Evolutionary conservation across 306 rosid genomes (phyloP), one percentile per base, ranked within the genome.

Genomic region (Sphenostylis stenocarpa): DNA sequence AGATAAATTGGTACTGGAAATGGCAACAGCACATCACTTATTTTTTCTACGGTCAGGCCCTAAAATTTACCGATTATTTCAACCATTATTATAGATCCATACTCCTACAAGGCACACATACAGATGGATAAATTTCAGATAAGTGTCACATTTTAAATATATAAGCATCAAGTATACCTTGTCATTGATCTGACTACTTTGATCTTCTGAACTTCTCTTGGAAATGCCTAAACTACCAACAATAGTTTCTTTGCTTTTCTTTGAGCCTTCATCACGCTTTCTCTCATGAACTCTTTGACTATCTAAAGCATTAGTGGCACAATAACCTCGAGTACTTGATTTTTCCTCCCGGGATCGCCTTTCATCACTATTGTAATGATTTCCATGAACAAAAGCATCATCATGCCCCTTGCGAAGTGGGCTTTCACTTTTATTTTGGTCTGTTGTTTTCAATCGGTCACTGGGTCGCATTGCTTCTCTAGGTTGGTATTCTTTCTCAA

Each of bases 371-470:
- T 77, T 72, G 69, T 82, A 78, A 55, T 90, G 96, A 82, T 86
- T 88, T 80, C 89, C 93, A 52, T 90, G 92, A 52, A 84, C 39
- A 77, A 78, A 81, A 63, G 81, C 70, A 84, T 95, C 96, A 61
- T 87, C 94, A 6, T 88, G 93, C 39, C 92, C 99, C 87, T 86
- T 88, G 71, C 76, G 90, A 77, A 85, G 91, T 63, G 83, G 77
- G 82, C 84, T 85, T 77, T 79, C 97, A 66, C 91, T 93, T 73
- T 79, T 96, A 78, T 77, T 70, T 79, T 86, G 86, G 72, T 89
- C 98, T 83, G 90, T 89, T 74, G 90, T 92, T 85, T 92, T 92
- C 70, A 88, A 73, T 49, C 83, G 96, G 80, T 92, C 97, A 73
- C 76, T 65, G 73, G 87, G 97, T 38, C 93, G 86, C 78, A 76